A percentile compares a stretch with the other conserved stretches of the same genome.
Evolutionary conservation across 352 stramenopile species (phyloP).

Genomic region (Phytophthora citrophthora): DNA sequence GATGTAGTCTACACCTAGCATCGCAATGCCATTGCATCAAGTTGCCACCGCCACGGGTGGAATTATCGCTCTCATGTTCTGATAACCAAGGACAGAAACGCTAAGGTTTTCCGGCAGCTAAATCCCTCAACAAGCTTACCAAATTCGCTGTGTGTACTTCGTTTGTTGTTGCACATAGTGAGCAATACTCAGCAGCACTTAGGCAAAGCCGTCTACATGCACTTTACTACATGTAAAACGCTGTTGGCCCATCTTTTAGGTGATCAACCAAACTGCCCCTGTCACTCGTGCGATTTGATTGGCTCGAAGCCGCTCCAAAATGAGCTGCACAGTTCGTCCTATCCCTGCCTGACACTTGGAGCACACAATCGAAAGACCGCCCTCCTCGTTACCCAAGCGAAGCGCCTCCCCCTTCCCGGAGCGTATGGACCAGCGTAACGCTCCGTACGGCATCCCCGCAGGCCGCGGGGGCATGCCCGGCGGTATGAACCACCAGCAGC

Average conservation of each 20-base stretch:
- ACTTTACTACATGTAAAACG: too few relatives aligned
- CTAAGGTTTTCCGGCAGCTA: too few relatives aligned
- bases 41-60: too few relatives aligned
- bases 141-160: too few relatives aligned
- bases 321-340: slow-evolving; percentile 15
- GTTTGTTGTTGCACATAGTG: too few relatives aligned
- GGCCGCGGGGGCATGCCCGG: slow-evolving; percentile 41
- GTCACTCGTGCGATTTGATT: slow-evolving; percentile 20
- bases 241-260: neutral
- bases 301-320: slow-evolving; percentile 5
- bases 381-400: neutral
- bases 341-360: slow-evolving; percentile 1
- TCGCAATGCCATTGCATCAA: too few relatives aligned
- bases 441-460: slow-evolving; percentile 53
- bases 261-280: slow-evolving; percentile 10
- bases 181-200: too few relatives aligned
- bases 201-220: too few relatives aligned
- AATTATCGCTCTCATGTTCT: too few relatives aligned
- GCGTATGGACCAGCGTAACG: slow-evolving; percentile 61
- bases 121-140: too few relatives aligned
- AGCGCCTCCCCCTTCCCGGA: neutral
- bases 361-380: slow-evolving; percentile 18
- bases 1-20: too few relatives aligned
- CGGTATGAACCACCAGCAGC: slow-evolving; percentile 36
- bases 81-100: too few relatives aligned